Evolutionary conservation across 768 basidiomycete species (phyloP).

Genomic region (Amanita thiersii): DNA sequence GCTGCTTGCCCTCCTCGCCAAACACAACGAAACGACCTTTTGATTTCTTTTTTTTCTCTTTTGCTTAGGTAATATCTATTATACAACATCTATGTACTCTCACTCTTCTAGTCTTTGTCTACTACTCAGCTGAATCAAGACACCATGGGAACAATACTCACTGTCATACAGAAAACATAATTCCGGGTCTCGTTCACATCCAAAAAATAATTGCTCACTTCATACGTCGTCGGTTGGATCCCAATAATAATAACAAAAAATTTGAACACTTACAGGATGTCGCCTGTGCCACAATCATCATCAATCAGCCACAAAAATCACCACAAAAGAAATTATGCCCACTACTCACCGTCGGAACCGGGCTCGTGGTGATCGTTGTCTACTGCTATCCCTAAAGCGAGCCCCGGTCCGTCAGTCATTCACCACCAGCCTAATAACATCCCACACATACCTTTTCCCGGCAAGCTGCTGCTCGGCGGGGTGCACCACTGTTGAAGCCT

Average conservation of each 20-base stretch:
- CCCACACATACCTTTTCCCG: not conserved
- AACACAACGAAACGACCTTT: too few relatives aligned
- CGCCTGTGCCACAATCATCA: conserved; percentile 12
- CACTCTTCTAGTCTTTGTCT: not conserved
- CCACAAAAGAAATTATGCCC: not conserved
- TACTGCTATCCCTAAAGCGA: conserved; percentile 4
- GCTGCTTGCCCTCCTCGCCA: too few relatives aligned
- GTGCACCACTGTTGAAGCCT: too few relatives aligned
- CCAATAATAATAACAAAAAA: too few relatives aligned
- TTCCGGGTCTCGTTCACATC: too few relatives aligned
- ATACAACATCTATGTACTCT: too few relatives aligned
- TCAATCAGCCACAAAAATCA: conserved; percentile 7
- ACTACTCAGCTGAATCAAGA: not conserved
- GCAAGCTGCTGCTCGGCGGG: too few relatives aligned
- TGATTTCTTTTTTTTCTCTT: too few relatives aligned
- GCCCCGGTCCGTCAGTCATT: too few relatives aligned
- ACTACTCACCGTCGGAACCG: conserved; percentile 6
- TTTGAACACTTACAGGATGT: conserved; percentile 16
- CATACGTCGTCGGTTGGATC: too few relatives aligned
- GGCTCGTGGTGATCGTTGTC: conserved; percentile 1
- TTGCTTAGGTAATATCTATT: too few relatives aligned
- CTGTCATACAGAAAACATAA: not conserved
- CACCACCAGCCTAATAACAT: not conserved
- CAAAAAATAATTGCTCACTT: too few relatives aligned
- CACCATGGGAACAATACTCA: conserved; percentile 1